Evolutionary conservation across 108 stramenopile species (phyloP), one percentile per base, ranked within the genome.

Genomic region (Pseudonitzschia multiseries): DNA sequence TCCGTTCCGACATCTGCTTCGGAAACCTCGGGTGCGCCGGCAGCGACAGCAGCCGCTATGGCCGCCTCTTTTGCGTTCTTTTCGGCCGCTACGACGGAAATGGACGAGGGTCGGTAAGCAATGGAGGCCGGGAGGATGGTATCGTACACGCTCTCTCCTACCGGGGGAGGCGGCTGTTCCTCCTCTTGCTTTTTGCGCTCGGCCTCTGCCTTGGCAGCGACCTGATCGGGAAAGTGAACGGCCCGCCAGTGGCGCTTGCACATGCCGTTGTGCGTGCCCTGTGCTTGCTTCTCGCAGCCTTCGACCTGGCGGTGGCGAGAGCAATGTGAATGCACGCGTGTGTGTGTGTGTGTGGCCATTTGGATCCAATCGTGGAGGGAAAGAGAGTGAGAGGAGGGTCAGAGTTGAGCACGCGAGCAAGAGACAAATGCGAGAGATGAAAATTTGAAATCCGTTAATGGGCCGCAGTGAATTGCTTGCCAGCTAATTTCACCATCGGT

Each of bases 211-310:
- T 51, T 62, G 63, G 57, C 56, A 40, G n/a, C 29, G 24, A 46
- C 54, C 24, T 42, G 33, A n/a, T 71, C 74, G 17, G 88, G 86
- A 46, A 70, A 82, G 56, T 83, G 65, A 8, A 70, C 46, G 14
- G 79, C 69, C 31, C 83, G 77, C 86, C 87, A 91, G 50, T 91
- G 90, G 0, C 87, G 82, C 57, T 88, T 91, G 65, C 90, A 88
- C 84, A 85, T 84, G 0, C 87, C 79, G 53, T 80, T 72, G 53
- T 80, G 79, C 15, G 79, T 81, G 27, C 89, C 82, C 40, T 91
- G 90, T 14, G 87, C 84, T 71, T 88, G 86, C 60, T 79, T 79
- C 10, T 79, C 76, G 72, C 90, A 91, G 0, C 84, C 79, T 0
- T 67, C 72, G 14, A 56, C 54, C 54, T 56, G 26, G 46, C 36